phyloP scores from a whole-genome alignment of 176 grass and related monocot genomes.

The Carex littledalei region DNA sequence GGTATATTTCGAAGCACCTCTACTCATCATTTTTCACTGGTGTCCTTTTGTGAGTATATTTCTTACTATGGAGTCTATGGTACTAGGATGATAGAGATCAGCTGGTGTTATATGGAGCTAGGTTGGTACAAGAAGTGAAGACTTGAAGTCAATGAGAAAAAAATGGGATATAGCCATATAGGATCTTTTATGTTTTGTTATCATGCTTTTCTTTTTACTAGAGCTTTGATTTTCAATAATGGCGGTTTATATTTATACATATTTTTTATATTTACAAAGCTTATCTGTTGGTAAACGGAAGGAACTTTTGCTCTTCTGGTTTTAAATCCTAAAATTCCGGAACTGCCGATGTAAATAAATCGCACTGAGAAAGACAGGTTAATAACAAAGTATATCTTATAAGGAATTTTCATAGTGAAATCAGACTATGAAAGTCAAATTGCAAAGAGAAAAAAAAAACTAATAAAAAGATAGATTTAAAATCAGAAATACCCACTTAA shows the following conservation, averaged over 20 bases:
- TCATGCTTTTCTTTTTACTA: not conserved
- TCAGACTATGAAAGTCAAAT: not conserved
- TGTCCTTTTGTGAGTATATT: not conserved
- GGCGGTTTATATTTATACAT: not conserved
- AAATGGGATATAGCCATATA: not conserved
- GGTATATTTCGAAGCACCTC: not conserved
- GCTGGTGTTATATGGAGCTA: not conserved
- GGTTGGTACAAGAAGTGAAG: not conserved
- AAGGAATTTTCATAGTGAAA: not conserved
- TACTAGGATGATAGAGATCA: not conserved
- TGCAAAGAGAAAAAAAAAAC: not conserved
- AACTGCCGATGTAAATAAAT: no score
- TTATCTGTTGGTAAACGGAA: not conserved
- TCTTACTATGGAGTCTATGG: not conserved
- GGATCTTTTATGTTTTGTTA: not conserved
- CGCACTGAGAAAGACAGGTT: no score
- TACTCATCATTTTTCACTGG: not conserved
- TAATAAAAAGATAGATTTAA: not conserved
- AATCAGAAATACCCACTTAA: not conserved
- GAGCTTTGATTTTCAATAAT: not conserved
- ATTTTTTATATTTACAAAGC: not conserved
- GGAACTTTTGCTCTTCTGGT: not conserved
- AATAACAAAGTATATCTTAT: not conserved
- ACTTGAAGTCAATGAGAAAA: constrained; percentile 6
- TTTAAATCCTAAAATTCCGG: no score